Evolutionary conservation across 352 stramenopile species (phyloP).

Genomic region (Plasmopara halstedii): DNA sequence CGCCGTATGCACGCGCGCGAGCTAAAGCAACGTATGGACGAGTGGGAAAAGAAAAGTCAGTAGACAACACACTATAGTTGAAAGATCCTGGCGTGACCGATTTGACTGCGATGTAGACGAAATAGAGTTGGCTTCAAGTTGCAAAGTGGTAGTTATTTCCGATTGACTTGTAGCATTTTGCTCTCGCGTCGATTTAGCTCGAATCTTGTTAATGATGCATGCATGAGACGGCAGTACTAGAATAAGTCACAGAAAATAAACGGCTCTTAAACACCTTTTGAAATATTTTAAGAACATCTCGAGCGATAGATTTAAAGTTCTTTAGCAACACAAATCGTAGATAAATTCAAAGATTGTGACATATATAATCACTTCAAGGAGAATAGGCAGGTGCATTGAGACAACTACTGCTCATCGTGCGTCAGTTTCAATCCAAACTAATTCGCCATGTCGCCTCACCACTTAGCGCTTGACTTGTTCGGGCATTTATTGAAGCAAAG

Average conservation of each 20-base stretch:
- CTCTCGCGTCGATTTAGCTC: constrained; percentile 2
- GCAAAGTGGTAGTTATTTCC: not conserved
- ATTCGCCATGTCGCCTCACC: not conserved
- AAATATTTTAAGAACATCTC: not conserved
- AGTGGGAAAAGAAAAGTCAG: constrained; percentile 43
- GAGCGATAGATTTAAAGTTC: too few species aligned
- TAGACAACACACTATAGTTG: constrained; percentile 22
- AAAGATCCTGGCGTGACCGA: constrained; percentile 8
- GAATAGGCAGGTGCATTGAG: not conserved
- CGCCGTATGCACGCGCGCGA: constrained; percentile 72
- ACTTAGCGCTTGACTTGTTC: not conserved
- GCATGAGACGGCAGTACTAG: constrained; percentile 25
- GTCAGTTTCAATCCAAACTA: not conserved
- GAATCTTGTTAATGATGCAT: constrained; percentile 6
- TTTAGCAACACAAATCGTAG: not conserved
- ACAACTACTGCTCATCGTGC: not conserved
- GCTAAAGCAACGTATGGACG: constrained; percentile 55
- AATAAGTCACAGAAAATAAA: constrained; percentile 19
- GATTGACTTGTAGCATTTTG: constrained; percentile 4
- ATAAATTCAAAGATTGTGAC: not conserved
- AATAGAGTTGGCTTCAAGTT: not conserved
- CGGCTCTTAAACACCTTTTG: not conserved
- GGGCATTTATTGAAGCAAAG: too few species aligned
- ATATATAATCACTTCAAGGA: not conserved
- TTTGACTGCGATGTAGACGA: constrained; percentile 1